Evolutionary conservation across 2,329 filamentous ascomycete genomes (phyloP), one percentile per base, ranked within the genome.

Genomic region (Aspergillus japonicus): DNA sequence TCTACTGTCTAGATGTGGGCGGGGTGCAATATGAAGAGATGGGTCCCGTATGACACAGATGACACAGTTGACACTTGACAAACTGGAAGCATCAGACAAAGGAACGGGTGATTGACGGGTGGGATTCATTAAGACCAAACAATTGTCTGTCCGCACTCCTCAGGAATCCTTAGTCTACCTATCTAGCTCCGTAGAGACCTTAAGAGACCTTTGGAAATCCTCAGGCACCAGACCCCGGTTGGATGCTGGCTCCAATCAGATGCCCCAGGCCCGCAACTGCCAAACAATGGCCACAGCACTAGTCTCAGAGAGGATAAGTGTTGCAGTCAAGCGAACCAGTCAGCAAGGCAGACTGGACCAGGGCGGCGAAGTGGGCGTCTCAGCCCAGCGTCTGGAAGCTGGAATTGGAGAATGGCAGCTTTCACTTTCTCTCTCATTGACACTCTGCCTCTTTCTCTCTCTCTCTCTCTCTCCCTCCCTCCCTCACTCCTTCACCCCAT

Each of bases 261-360:
- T 33, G 6, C 19, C n/a, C 53, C 23, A 14, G 42, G 26, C 24
- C 42, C n/a, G 29, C 57, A 56, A 53, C 29, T 54, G 54, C 53
- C 53, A 55, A 29, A 50, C 48, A 50, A n/a, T 31, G 48, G 19
- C 31, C 53, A 47, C 29, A 26, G n/a, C 29, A 11, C 53, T 62
- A 61, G 44, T 7, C 47, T 55, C 14, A 2, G 4, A 4, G 14
- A 1, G 11, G 50, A 35, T 47, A 58, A 62, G 55, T 47, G 49
- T 35, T 35, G 49, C 47, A 44, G 8, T 29, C 47, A 60, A 59
- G 54, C 61, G 59, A 63, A 29, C 63, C 63, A 64, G 50, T 62
- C 59, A 63, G 21, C 42, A 39, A 31, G 21, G 33, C 33, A 21
- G 29, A 33, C 8, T 42, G 56, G 23, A 24, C 31, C 44, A 39